Conservation (phyloP, 768 basidiomycete species). For the Holtermanniella nyarrowii region DNA sequence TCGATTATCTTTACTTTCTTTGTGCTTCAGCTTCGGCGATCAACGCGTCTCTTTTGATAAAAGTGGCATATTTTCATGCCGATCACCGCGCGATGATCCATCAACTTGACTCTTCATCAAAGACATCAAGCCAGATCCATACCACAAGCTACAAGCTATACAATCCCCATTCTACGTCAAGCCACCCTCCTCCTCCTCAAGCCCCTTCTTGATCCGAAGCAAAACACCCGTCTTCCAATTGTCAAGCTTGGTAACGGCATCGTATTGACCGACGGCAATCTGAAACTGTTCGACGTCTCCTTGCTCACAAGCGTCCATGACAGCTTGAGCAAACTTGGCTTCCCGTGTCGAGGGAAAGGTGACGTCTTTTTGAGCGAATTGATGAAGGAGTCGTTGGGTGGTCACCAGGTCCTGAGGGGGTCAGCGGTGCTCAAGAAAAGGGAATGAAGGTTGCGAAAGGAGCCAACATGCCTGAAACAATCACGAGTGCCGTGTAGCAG, state of each 20-base stretch:
- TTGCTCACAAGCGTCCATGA: constrained; percentile 66
- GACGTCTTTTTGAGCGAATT: constrained; percentile 70
- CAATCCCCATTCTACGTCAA: constrained; percentile 41
- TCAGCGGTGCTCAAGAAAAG: constrained; percentile 4
- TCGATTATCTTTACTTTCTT: too few species aligned
- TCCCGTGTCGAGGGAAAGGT: constrained; percentile 83
- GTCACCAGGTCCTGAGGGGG: constrained; percentile 64
- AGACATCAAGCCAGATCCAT: too few species aligned
- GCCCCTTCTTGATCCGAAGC: constrained; percentile 74
- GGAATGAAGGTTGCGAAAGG: too few species aligned
- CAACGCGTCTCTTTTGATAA: too few species aligned
- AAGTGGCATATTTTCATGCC: too few species aligned
- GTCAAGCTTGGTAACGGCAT: constrained; percentile 84
- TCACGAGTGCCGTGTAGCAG: too few species aligned
- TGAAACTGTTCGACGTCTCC: constrained; percentile 68
- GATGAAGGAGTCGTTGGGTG: constrained; percentile 64
- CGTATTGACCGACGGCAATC: constrained; percentile 77
- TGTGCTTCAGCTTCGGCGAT: too few species aligned
- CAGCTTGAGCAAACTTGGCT: constrained; percentile 68
- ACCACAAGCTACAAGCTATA: too few species aligned
- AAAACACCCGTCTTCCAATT: constrained; percentile 91
- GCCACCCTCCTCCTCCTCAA: constrained; percentile 51
- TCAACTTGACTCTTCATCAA: too few species aligned
- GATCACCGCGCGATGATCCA: too few species aligned
- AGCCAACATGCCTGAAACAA: too few species aligned